Base-by-base conservation (phyloP, 305 asterid genomes). In the Caryopteris hybrid region DNA sequence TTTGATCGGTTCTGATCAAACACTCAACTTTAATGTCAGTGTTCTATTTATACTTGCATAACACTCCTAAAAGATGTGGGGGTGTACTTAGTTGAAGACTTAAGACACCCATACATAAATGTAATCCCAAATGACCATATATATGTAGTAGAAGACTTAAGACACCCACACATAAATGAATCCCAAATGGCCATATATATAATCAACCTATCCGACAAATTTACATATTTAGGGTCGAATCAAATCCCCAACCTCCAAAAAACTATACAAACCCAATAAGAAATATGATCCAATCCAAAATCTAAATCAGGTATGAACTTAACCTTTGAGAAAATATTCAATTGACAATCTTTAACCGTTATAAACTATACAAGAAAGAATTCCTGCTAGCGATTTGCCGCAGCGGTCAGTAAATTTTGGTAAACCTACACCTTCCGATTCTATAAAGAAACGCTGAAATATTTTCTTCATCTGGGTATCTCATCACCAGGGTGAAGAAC, bases 331-430 rank as follows among this genome's bases (percentile, higher is more conserved):
- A 9, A 61, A 74, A 54, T 43, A 66, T 61, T 58, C 45, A 56
- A 69, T 56, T 69, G 39, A 39, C 64, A 20, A 48, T 41, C 38
- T 69, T 52, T 53, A 53, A 16, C 8, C 42, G 18, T 45, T 39
- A 58, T 8, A 47, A 58, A 52, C 80, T 71, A 63, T 70, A 74
- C 81, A 74, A 20, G 50, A 73, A 71, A 72, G 73, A 74, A 71
- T 54, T 52, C 51, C 68, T 34, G 77, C 78, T 74, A 68, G 71
- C n/a, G 69, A 69, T 73, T 76, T 77, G 65, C 77, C 16, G n/a
- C 76, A 77, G 78, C 78, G 13, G 64, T 68, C 61, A 14, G 47
- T 56, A 67, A 64, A 64, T 47, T 74, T 53, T 31, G 58, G 72
- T 77, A 46, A 55, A 27, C 68, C 61, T 65, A 51, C 55, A 64